Percentiles rank a stretch among this genome's conserved stretches.
phyloP scores from a whole-genome alignment of 805 yeast species.

The Danielozyma ontarioensis region DNA sequence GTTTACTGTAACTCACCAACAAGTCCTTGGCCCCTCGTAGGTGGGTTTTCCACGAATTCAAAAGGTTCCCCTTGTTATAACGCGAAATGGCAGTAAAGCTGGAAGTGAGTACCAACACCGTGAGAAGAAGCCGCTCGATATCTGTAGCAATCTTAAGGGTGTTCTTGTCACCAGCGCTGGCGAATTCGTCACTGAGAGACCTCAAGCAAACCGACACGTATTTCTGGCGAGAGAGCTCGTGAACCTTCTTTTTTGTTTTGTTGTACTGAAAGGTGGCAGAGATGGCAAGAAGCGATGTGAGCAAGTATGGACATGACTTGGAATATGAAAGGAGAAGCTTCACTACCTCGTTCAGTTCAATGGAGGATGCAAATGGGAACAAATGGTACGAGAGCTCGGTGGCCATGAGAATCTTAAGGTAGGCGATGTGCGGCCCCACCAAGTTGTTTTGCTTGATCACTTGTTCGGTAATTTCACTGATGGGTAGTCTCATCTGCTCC shows the following conservation, averaged over 20 bases:
- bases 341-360: slow-evolving; percentile 30
- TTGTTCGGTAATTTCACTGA: slow-evolving; percentile 21
- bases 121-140: slow-evolving; percentile 20
- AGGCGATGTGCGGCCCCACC: slow-evolving; percentile 24
- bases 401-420: slow-evolving; percentile 23
- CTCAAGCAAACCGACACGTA: slow-evolving; percentile 17
- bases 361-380: slow-evolving; percentile 33
- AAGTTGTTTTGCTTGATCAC: slow-evolving; percentile 20
- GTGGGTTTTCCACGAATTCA: slow-evolving; percentile 20
- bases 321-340: slow-evolving; percentile 17
- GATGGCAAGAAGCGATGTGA: slow-evolving; percentile 19
- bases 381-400: slow-evolving; percentile 27
- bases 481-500: slow-evolving; percentile 6
- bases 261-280: slow-evolving; percentile 23
- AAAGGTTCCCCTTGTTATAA: slow-evolving; percentile 5
- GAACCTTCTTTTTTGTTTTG: slow-evolving; percentile 14
- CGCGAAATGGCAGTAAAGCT: slow-evolving; percentile 17
- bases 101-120: slow-evolving; percentile 19
- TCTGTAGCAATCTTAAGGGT: slow-evolving; percentile 7
- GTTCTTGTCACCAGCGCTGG: slow-evolving; percentile 6
- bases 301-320: slow-evolving; percentile 15
- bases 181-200: slow-evolving; percentile 15
- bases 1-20: slow-evolving; percentile 11
- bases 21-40: slow-evolving; percentile 22
- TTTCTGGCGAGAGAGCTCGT: slow-evolving; percentile 14